Evolutionary conservation across 352 stramenopile species (phyloP).

Genomic region (Phytopythium kandeliae): DNA sequence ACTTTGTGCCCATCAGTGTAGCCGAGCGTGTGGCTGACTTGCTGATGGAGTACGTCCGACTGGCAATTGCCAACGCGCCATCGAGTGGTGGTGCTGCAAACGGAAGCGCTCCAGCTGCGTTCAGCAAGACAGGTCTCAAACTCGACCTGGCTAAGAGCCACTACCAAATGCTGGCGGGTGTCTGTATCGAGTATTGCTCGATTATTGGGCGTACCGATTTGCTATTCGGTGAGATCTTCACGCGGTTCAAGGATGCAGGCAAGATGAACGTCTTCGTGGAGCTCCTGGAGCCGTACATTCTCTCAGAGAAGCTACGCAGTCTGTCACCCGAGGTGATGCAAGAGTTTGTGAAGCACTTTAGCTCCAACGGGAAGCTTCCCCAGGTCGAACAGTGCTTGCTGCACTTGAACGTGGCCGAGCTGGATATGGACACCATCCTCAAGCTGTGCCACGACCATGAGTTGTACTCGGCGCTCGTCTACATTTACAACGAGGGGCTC

Average conservation of each 20-base stretch:
- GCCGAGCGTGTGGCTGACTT: constrained; percentile 84
- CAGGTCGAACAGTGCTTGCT: constrained; percentile 93
- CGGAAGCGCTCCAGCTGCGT: constrained; percentile 11
- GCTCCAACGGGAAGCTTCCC: constrained; percentile 75
- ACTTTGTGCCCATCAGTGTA: constrained; percentile 87
- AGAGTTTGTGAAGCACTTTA: constrained; percentile 92
- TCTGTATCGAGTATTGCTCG: constrained; percentile 95
- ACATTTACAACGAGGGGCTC: constrained; percentile 92
- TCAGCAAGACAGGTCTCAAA: constrained; percentile 60
- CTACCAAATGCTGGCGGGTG: constrained; percentile 94
- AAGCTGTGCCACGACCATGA: constrained; percentile 89
- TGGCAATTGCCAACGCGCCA: constrained; percentile 82
- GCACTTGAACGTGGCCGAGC: constrained; percentile 91
- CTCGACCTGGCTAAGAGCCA: constrained; percentile 91
- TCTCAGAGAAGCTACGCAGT: constrained; percentile 90
- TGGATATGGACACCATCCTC: constrained; percentile 94
- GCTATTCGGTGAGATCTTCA: constrained; percentile 86
- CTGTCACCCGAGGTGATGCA: constrained; percentile 91
- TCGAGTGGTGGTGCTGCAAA: constrained; percentile 9
- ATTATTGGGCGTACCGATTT: constrained; percentile 82
- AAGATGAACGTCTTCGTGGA: constrained; percentile 91
- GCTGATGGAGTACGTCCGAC: constrained; percentile 86
- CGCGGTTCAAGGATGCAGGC: constrained; percentile 72
- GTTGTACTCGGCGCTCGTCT: constrained; percentile 92
- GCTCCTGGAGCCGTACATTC: constrained; percentile 92